A percentile compares a stretch with the other conserved stretches of the same genome.
Evolutionary conservation across 108 stramenopile species (phyloP).

Genomic region (Fragilariopsis cylindrus): DNA sequence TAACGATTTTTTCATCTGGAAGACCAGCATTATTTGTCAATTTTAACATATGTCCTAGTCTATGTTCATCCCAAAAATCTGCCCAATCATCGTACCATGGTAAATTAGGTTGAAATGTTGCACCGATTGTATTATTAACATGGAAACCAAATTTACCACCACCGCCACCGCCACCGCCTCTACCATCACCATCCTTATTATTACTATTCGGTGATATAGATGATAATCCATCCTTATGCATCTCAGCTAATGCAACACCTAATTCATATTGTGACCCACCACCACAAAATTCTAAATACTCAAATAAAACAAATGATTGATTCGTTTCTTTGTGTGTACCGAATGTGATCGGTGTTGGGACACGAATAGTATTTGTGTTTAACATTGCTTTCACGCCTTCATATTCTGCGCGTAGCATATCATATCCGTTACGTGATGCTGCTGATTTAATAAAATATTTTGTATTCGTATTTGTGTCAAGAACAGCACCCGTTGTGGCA

Average conservation of each 20-base stretch:
- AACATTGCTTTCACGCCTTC: slow-evolving; percentile 72
- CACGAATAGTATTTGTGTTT: slow-evolving; percentile 63
- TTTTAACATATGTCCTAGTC: slow-evolving; percentile 74
- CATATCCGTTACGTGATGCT: slow-evolving; percentile 17
- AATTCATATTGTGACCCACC: slow-evolving; percentile 59
- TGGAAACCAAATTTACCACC: slow-evolving; percentile 63
- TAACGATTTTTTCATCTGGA: slow-evolving; percentile 23
- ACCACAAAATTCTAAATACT: slow-evolving; percentile 75
- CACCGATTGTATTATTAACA: slow-evolving; percentile 80
- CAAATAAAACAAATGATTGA: slow-evolving; percentile 69
- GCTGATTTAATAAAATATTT: slow-evolving; percentile 77
- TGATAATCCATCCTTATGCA: slow-evolving; percentile 38
- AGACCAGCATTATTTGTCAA: slow-evolving; percentile 49
- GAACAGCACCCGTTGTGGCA: slow-evolving; percentile 40
- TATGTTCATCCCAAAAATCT: slow-evolving; percentile 77
- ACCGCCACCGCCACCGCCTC: neutral
- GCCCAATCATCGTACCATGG: slow-evolving; percentile 76
- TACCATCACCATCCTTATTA: slow-evolving; percentile 1
- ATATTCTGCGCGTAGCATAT: slow-evolving; percentile 81
- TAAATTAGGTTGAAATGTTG: slow-evolving; percentile 73
- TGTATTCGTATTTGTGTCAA: slow-evolving; percentile 36
- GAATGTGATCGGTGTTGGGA: slow-evolving; percentile 71
- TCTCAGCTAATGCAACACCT: slow-evolving; percentile 65
- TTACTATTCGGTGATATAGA: neutral
- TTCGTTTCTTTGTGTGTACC: slow-evolving; percentile 39